Evolutionary conservation across 1,139 yeast species (phyloP).

Genomic region (Geotrichum fermentans): DNA sequence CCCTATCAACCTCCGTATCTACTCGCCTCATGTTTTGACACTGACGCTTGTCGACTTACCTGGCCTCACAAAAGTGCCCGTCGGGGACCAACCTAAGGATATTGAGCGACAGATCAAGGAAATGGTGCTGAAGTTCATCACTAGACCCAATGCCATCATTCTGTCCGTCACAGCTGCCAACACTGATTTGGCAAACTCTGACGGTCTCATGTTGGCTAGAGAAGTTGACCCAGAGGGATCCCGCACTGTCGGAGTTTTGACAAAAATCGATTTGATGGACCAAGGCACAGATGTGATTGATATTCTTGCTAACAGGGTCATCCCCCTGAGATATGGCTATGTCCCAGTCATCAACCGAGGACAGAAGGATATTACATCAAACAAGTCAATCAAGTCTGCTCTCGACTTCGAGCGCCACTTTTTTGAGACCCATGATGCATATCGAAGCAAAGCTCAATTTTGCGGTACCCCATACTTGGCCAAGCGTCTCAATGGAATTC

Average conservation of each 20-base stretch:
- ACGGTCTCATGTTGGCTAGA: slow-evolving; percentile 91
- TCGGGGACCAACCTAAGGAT: slow-evolving; percentile 98
- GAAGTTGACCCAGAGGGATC: slow-evolving; percentile 98
- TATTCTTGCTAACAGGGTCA: slow-evolving; percentile 90
- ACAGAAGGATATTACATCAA: slow-evolving; percentile 86
- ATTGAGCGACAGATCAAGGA: slow-evolving; percentile 92
- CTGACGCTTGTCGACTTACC: slow-evolving; percentile 95
- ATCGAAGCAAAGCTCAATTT: slow-evolving; percentile 81
- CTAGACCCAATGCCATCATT: slow-evolving; percentile 93
- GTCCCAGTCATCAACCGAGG: slow-evolving; percentile 98
- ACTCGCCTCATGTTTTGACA: slow-evolving; percentile 95
- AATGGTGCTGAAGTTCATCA: slow-evolving; percentile 88
- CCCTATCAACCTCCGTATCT: slow-evolving; percentile 90
- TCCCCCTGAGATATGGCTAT: slow-evolving; percentile 91
- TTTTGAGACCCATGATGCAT: slow-evolving; percentile 92
- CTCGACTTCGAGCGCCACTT: slow-evolving; percentile 72
- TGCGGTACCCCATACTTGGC: slow-evolving; percentile 99
- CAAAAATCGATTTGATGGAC: slow-evolving; percentile 96
- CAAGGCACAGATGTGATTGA: slow-evolving; percentile 98
- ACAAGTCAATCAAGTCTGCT: slow-evolving; percentile 87
- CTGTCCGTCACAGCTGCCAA: slow-evolving; percentile 95
- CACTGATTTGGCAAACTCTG: slow-evolving; percentile 95
- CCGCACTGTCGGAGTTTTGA: slow-evolving; percentile 93
- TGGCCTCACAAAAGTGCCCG: slow-evolving; percentile 97
- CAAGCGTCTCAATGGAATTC: slow-evolving; percentile 80